phyloP scores from a whole-genome alignment of 129 eudicot species.

The Escallonia rubra region DNA sequence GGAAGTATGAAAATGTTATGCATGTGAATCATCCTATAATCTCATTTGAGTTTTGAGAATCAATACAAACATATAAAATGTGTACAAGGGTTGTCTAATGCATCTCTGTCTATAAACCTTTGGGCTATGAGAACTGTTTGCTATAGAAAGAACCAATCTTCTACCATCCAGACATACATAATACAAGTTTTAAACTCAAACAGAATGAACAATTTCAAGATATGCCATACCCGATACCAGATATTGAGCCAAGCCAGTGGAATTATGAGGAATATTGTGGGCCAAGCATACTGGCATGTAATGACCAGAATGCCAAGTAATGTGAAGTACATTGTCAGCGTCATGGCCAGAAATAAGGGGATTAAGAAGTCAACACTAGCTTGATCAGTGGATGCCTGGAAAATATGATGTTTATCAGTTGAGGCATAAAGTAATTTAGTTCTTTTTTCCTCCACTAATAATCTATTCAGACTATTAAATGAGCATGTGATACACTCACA shows the following conservation, averaged over 20 bases:
- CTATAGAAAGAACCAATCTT: no score
- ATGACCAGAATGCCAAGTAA: slow-evolving; percentile 48
- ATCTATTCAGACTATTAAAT: neutral
- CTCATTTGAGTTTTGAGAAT: no score
- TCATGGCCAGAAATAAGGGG: slow-evolving; percentile 43
- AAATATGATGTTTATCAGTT: slow-evolving; percentile 10
- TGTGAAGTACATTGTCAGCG: slow-evolving; percentile 42
- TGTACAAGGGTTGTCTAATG: no score
- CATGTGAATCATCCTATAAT: no score
- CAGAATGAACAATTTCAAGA: neutral
- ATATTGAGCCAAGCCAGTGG: slow-evolving; percentile 69
- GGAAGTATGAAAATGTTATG: no score
- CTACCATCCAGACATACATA: no score
- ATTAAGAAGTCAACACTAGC: slow-evolving; percentile 50
- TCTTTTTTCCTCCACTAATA: neutral
- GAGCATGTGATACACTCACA: slow-evolving; percentile 23
- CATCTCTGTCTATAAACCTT: no score
- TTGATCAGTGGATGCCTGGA: slow-evolving; percentile 79
- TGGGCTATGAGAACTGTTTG: no score
- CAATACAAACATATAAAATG: no score
- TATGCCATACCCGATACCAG: slow-evolving; percentile 67
- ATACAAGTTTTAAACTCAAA: no score
- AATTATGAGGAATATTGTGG: slow-evolving; percentile 43
- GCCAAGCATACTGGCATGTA: slow-evolving; percentile 72
- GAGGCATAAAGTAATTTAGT: neutral